phyloP scores from a whole-genome alignment of 2,329 filamentous ascomycete genomes.

The Alternaria sp. region DNA sequence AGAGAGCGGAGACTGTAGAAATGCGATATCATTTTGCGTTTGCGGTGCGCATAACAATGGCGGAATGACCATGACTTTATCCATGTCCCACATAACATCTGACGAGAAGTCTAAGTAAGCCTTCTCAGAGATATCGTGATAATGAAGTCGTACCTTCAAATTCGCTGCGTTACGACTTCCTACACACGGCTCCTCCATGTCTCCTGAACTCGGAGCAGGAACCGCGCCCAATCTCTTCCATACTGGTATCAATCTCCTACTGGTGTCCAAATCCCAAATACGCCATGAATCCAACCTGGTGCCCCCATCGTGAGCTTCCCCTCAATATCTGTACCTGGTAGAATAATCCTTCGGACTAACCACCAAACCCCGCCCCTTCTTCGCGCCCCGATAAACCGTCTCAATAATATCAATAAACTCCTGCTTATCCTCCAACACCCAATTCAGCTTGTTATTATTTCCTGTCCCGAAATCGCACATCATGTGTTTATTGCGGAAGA shows the following conservation, averaged over 20 bases:
- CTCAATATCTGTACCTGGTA: conserved; percentile 71
- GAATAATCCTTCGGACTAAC: conserved; percentile 89
- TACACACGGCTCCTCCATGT: too few species aligned
- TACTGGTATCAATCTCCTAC: not conserved
- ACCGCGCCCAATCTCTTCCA: not conserved
- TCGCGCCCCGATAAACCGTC: conserved; percentile 96
- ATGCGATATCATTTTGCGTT: not conserved
- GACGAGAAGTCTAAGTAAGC: not conserved
- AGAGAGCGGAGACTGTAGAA: not conserved
- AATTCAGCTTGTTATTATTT: conserved; percentile 98
- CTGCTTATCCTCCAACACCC: conserved; percentile 96
- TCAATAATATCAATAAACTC: conserved; percentile 98
- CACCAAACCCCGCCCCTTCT: conserved; percentile 95
- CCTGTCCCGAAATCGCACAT: conserved; percentile 96
- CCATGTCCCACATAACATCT: not conserved
- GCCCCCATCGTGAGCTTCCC: not conserved
- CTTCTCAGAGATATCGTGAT: not conserved
- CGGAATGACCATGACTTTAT: not conserved
- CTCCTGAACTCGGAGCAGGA: not conserved
- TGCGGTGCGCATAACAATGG: not conserved
- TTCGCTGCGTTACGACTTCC: not conserved
- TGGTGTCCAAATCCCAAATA: not conserved
- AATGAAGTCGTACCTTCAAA: not conserved
- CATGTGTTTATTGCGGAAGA: conserved; percentile 98
- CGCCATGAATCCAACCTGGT: not conserved